phyloP scores from a whole-genome alignment of 2,329 filamentous ascomycete genomes.

The Xylaria hypoxylon region DNA sequence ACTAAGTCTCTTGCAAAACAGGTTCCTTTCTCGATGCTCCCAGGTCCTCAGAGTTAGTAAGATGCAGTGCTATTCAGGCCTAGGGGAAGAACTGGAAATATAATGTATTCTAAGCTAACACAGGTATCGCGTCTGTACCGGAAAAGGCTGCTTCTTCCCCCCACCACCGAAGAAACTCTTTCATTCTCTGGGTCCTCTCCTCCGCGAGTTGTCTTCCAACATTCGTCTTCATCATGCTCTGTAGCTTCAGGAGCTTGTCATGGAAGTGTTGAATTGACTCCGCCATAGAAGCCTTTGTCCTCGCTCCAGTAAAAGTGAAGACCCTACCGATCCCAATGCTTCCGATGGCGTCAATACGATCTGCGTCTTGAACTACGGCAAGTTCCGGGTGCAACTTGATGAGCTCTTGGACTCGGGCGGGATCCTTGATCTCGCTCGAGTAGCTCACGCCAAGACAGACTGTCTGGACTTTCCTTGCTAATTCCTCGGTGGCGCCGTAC shows the following conservation, averaged over 20 bases:
- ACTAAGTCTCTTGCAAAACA: too few relatives aligned
- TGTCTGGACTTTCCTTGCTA: slow-evolving; percentile 75
- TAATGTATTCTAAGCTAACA: slow-evolving; percentile 43
- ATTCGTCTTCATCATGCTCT: slow-evolving; percentile 72
- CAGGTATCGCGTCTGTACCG: slow-evolving; percentile 8
- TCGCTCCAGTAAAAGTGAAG: slow-evolving; percentile 81
- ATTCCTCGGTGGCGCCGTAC: slow-evolving; percentile 64
- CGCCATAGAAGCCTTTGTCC: slow-evolving; percentile 64
- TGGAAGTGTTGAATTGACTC: slow-evolving; percentile 80
- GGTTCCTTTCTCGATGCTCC: too few relatives aligned
- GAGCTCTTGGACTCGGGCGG: slow-evolving; percentile 68
- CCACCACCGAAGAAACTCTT: slow-evolving; percentile 69
- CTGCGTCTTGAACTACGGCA: slow-evolving; percentile 90
- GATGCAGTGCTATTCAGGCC: background rate
- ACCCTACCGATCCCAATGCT: slow-evolving; percentile 84
- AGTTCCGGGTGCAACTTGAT: slow-evolving; percentile 77
- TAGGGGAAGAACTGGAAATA: background rate
- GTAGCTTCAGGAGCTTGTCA: slow-evolving; percentile 77
- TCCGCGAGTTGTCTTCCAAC: slow-evolving; percentile 65
- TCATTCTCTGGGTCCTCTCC: slow-evolving; percentile 65
- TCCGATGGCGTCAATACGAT: slow-evolving; percentile 90
- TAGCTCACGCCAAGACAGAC: slow-evolving; percentile 84
- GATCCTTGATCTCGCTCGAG: slow-evolving; percentile 76
- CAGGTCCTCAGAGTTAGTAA: too few relatives aligned
- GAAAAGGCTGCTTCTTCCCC: slow-evolving; percentile 59